These are phyloP conservation scores for Avena sativa DNA, from an alignment of 176 grass and related monocot species.

Conservation along the genomic window DNA sequence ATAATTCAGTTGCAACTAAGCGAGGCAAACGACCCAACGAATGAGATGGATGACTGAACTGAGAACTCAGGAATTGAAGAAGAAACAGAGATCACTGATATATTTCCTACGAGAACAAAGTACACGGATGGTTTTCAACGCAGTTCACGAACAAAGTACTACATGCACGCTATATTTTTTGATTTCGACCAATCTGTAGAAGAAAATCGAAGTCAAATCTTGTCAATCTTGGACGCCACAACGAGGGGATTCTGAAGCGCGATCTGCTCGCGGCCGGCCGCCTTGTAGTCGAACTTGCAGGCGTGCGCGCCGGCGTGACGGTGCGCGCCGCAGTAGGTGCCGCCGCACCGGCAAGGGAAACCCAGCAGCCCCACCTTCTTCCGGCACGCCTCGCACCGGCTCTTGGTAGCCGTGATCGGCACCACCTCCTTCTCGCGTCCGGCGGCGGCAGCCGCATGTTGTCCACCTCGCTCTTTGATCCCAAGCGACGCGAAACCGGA, in stretches of 20 bases:
- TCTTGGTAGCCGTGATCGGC: not conserved
- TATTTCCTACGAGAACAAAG: not conserved
- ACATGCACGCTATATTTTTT: not conserved
- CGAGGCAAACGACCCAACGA: not conserved
- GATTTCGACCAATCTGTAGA: not conserved
- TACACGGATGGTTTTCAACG: not conserved
- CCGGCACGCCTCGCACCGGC: not conserved
- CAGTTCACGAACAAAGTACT: not conserved
- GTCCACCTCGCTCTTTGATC: not conserved
- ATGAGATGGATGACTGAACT: not conserved
- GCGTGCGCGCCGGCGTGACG: not conserved
- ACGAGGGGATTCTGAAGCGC: not conserved
- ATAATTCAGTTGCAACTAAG: not conserved
- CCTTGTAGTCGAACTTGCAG: not conserved
- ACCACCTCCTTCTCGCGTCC: not conserved
- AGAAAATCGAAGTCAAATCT: not conserved
- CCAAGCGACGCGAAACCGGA: not conserved
- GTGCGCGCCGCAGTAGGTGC: conserved; percentile 1
- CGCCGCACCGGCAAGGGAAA: not conserved
- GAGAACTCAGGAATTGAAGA: not conserved
- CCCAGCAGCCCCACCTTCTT: conserved; percentile 21
- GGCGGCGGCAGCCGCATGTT: not conserved
- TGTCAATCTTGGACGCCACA: not conserved
- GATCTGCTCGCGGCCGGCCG: not conserved
- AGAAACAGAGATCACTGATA: not conserved